These are phyloP conservation scores for Viridothelium virens DNA, from an alignment of 495 filamentous ascomycete species.

Conservation along the genomic window DNA sequence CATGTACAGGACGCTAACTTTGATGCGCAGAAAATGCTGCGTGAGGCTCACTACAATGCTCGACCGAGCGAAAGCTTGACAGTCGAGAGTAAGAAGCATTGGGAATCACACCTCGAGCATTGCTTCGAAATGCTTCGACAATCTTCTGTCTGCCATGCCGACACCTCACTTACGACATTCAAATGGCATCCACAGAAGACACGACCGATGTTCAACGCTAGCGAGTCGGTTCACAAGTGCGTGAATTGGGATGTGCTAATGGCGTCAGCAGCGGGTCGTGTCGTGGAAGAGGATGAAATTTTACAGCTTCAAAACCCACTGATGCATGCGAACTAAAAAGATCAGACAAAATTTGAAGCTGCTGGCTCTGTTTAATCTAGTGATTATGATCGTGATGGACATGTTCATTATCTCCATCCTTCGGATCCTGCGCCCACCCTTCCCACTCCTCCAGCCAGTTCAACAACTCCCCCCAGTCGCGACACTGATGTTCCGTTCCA, in stretches of 20 bases:
- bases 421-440: neutral
- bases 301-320: neutral
- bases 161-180: neutral
- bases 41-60: neutral
- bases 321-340: neutral
- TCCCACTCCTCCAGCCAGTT: slow-evolving; percentile 15
- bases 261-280: neutral
- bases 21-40: neutral
- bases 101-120: neutral
- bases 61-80: neutral
- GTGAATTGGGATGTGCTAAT: neutral
- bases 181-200: neutral
- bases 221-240: neutral
- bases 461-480: slow-evolving; percentile 14
- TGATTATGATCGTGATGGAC: neutral
- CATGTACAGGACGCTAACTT: neutral
- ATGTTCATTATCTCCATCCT: neutral
- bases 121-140: slow-evolving; percentile 3
- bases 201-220: neutral
- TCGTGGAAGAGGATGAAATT: neutral
- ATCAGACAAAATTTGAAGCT: neutral
- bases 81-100: neutral
- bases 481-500: slow-evolving; percentile 18
- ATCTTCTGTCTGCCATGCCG: neutral
- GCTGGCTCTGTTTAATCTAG: neutral